A percentile compares a stretch with the other conserved stretches of the same genome.
Conservation (phyloP, 768 basidiomycete genomes). For the Sarcodon aspratus region DNA sequence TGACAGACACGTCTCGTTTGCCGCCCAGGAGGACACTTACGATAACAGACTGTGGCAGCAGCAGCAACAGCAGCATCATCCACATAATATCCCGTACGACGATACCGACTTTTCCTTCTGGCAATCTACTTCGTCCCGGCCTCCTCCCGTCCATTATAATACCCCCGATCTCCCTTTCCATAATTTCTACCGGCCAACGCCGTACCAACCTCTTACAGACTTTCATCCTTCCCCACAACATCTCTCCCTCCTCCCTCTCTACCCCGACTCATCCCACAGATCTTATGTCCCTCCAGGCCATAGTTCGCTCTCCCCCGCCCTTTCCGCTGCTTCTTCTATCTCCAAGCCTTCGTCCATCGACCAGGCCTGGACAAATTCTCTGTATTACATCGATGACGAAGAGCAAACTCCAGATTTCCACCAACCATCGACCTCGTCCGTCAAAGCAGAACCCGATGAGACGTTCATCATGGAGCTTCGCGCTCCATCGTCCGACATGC, state of each 20-base stretch:
- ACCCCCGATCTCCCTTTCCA: too few species aligned
- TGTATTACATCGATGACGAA: slow-evolving; percentile 2
- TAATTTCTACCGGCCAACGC: too few species aligned
- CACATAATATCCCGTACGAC: too few species aligned
- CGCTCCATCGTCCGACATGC: slow-evolving; percentile 2
- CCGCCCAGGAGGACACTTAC: too few species aligned
- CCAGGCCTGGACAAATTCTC: slow-evolving; percentile 5
- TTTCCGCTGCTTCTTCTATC: slow-evolving; percentile 1
- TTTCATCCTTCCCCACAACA: too few species aligned
- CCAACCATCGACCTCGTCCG: slow-evolving; percentile 6
- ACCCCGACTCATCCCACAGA: not conserved
- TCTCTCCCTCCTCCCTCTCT: not conserved
- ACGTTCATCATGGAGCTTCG: slow-evolving; percentile 1
- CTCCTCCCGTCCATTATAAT: too few species aligned
- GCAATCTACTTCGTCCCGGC: too few species aligned
- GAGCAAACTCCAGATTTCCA: slow-evolving; percentile 1
- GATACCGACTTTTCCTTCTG: too few species aligned
- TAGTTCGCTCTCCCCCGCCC: slow-evolving; percentile 1
- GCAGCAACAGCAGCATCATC: too few species aligned
- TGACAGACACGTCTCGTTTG: too few species aligned
- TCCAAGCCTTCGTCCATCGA: not conserved
- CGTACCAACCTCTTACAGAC: too few species aligned
- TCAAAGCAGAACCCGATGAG: slow-evolving; percentile 6
- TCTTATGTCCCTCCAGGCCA: not conserved
- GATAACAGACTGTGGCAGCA: too few species aligned